Evolutionary conservation across 257 asterid species (phyloP).

Genomic region (Oldenlandia corymbosa): DNA sequence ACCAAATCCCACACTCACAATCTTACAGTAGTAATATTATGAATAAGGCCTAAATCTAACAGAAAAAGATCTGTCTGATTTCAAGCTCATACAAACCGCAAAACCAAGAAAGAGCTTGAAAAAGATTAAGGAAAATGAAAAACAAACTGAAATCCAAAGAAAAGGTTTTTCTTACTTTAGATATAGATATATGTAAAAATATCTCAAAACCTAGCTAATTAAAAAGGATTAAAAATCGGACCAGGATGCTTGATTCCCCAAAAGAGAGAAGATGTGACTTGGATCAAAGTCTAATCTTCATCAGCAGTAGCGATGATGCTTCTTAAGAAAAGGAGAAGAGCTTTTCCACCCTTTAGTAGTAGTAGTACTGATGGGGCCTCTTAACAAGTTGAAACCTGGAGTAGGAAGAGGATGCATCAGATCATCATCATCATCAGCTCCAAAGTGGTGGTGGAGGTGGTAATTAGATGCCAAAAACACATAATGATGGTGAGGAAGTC

Average conservation of each 20-base stretch:
- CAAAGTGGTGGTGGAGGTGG: too few relatives aligned
- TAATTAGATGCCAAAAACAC: not conserved
- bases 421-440: not conserved
- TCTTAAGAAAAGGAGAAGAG: not conserved
- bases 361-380: too few relatives aligned
- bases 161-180: too few relatives aligned
- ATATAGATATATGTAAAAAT: too few relatives aligned
- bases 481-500: not conserved
- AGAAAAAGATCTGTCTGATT: conserved; percentile 7
- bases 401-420: too few relatives aligned
- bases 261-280: conserved; percentile 10
- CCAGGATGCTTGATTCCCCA: conserved; percentile 43
- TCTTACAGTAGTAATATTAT: not conserved
- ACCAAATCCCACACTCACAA: not conserved
- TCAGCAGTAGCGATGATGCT: too few relatives aligned
- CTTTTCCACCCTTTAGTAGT: too few relatives aligned
- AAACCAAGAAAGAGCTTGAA: not conserved
- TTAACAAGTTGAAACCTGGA: too few relatives aligned
- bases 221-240: conserved; percentile 20
- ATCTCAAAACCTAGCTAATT: conserved; percentile 7
- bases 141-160: too few relatives aligned
- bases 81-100: not conserved
- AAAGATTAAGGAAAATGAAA: not conserved
- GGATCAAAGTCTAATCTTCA: not conserved
- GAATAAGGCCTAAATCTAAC: not conserved